phyloP scores from a whole-genome alignment of 257 asterid species.

The Verbena officinalis region DNA sequence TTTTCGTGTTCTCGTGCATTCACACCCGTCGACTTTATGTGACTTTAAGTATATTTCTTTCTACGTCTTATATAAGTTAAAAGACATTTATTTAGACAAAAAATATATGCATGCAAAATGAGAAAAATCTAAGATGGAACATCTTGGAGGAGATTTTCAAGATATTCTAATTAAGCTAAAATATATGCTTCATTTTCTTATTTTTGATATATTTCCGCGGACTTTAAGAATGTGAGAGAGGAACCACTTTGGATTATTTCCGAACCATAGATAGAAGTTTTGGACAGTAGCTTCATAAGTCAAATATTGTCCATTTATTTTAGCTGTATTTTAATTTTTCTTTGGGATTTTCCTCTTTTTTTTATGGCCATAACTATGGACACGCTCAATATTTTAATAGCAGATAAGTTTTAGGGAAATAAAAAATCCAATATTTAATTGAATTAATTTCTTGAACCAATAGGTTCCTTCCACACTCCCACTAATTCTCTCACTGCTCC shows the following conservation, averaged over 20 bases:
- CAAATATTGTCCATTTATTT: background rate
- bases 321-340: too few species aligned
- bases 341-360: background rate
- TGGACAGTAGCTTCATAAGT: constrained; percentile 5
- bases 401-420: background rate
- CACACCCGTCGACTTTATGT: too few species aligned
- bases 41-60: too few species aligned
- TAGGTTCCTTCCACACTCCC: background rate
- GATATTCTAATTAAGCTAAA: too few species aligned
- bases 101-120: too few species aligned
- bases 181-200: too few species aligned
- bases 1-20: too few species aligned
- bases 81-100: too few species aligned
- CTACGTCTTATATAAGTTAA: too few species aligned
- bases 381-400: background rate
- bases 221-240: background rate
- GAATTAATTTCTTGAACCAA: background rate
- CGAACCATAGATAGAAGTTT: background rate
- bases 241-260: background rate
- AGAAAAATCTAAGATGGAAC: too few species aligned
- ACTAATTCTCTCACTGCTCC: too few species aligned
- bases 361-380: background rate
- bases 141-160: too few species aligned
- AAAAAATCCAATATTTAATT: background rate
- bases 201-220: background rate